Evolutionary conservation across 1,284 basidiomycete genomes (phyloP), one percentile per base, ranked within the genome.

Genomic region (Coriolopsis trogii): DNA sequence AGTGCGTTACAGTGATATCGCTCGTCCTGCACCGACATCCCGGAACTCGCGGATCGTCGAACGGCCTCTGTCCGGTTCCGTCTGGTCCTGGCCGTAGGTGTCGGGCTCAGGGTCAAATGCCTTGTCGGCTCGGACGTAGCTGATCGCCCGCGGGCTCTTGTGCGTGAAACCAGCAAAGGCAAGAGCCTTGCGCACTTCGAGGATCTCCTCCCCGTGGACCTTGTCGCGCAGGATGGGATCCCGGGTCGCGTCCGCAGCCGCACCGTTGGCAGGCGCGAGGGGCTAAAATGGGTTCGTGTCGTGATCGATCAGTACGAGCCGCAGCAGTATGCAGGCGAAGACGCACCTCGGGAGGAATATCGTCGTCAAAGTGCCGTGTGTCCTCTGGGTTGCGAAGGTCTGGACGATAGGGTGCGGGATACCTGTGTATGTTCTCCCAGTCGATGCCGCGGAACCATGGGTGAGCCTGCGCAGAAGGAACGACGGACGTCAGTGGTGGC

Each of bases 141-240:
- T 87, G 67, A 91, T 81, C 45, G 78, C 78, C 56, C 89, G 84
- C 53, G 89, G 89, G 63, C 85, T 89, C 78, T 89, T 92, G 73
- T 93, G 91, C 28, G 91, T 93, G 72, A 93, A 93, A 37, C 91
- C 91, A 46, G 89, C 91, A 70, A 95, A 95, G 8, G 92, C 93
- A 47, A 93, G 79, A 58, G 87, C 86, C 73, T 98, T 98, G 63
- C 95, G 85, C 60, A 95, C 88, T 65, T 92, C 86, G 62, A 98
- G 78, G 53, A 97, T 86, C 66, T 92, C 82, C 54, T 84, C 80
- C 23, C 95, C 95, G 65, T 97, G 88, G 46, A 86, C 76, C 67
- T 86, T 87, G 73, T 97, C 84, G 47, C 87, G 80, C 47, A 98
- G 79, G 65, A 98, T 75, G 9, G 92, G 93, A 71, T 98, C 95